phyloP scores from a whole-genome alignment of 768 basidiomycete genomes.

The Boletus subparvulus region DNA sequence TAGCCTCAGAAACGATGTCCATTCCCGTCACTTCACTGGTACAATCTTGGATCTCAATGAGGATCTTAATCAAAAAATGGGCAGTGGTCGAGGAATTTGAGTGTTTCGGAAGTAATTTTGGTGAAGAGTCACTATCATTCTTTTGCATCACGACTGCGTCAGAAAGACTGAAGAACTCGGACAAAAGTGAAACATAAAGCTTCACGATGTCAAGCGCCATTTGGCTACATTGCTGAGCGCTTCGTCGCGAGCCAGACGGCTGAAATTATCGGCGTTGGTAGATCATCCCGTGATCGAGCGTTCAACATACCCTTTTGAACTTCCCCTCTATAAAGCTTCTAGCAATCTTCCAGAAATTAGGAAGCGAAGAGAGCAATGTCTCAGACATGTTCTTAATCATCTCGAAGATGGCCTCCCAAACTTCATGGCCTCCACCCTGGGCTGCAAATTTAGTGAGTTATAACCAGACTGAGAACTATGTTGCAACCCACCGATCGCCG shows the following conservation, averaged over 20 bases:
- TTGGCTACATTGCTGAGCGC: slow-evolving; percentile 76
- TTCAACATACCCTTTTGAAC: slow-evolving; percentile 70
- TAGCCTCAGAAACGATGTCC: slow-evolving; percentile 77
- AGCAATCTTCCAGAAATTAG: slow-evolving; percentile 92
- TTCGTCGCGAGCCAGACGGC: slow-evolving; percentile 59
- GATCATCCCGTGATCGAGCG: neutral
- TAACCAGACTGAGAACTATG: neutral
- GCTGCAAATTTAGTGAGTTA: slow-evolving; percentile 40
- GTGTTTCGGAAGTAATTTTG: slow-evolving; percentile 64
- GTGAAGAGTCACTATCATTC: slow-evolving; percentile 39
- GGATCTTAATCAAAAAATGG: slow-evolving; percentile 74
- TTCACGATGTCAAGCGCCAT: slow-evolving; percentile 89
- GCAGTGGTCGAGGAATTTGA: slow-evolving; percentile 82
- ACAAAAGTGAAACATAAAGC: slow-evolving; percentile 80
- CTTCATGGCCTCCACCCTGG: slow-evolving; percentile 66
- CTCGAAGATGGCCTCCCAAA: slow-evolving; percentile 77
- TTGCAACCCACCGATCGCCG: slow-evolving; percentile 49
- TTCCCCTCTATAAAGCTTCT: slow-evolving; percentile 91
- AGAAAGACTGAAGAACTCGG: slow-evolving; percentile 82
- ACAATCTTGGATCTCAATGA: slow-evolving; percentile 84
- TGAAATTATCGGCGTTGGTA: slow-evolving; percentile 16
- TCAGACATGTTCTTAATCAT: slow-evolving; percentile 90
- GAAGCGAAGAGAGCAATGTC: slow-evolving; percentile 76
- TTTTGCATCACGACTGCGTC: slow-evolving; percentile 67
- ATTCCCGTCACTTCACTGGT: slow-evolving; percentile 76